Evolutionary conservation across 1,284 basidiomycete species (phyloP), one percentile per base, ranked within the genome.

Genomic region (Laetiporus sulphureus): DNA sequence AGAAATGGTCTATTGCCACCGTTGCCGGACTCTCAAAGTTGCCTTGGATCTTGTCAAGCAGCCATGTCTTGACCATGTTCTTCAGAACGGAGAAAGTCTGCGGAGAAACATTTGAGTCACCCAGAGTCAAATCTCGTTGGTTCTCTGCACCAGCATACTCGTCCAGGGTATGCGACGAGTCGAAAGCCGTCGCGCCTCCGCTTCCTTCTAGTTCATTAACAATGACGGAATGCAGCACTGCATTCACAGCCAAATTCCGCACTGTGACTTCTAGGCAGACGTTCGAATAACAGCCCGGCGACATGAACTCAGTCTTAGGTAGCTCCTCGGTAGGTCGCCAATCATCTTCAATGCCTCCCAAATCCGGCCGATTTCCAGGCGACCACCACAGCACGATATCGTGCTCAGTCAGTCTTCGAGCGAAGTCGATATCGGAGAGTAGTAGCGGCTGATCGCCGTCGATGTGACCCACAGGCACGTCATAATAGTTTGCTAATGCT

Each of bases 371-470:
- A 25, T 88, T 81, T 3, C 83, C 79, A 1, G 85, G 75, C 3
- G 95, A 95, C 96, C 96, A 99, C 96, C 96, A 99, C 1, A 99
- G 69, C 2, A 98, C 71, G 61, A 91, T 83, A 57, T 99, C 96
- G 50, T 96, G 89, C 42, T 83, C 81, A 38, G 82, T 69, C 34
- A 99, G 67, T 18, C 89, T 78, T 4, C 94, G 81, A 0, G 95
- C 90, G 58, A 97, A 95, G 51, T 85, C 89, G 45, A 99, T 74
- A 54, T 99, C 96, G 2, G 92, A 82, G 23, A 96, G 72, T 52
- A 89, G 77, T 15, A 97, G 67, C 1, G 91, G 83, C 38, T 92
- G 83, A 57, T 99, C 95, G 5, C 86, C 82, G 36, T 93, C 91
- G 37, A 99, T 75, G 60, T 99, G 94, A 3, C 84, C 91, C 8